Base-by-base conservation (phyloP, 495 filamentous ascomycete genomes). In the Lophiostoma macrostomum region DNA sequence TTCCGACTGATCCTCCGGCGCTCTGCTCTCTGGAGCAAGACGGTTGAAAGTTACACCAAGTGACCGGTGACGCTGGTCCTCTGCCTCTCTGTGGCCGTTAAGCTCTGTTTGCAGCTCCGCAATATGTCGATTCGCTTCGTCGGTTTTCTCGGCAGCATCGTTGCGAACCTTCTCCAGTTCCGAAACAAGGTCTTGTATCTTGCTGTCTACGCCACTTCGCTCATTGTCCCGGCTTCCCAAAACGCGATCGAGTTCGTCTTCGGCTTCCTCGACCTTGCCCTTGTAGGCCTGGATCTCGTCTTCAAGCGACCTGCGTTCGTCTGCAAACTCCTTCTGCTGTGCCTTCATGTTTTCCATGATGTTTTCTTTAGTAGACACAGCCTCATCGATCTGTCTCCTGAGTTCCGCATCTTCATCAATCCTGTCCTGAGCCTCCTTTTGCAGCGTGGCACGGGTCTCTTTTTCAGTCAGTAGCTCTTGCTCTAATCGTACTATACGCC, bases 271-370 rank as follows among this genome's bases (percentile, higher is more conserved):
- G 0, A 88, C 74, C 41, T 83, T 86, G 22, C 81, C 73, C 57
- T 86, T 88, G 46, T 88, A 75, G 23, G 80, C 80, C 46, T 81
- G 82, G 43, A 91, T 79, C 68, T 97, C 90, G 14, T 77, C 71
- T 59, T 95, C 86, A 14, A 96, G 74, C 8, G 79, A 83, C 60
- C 82, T 86, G 20, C 91, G 81, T 67, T 97, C 90, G 45, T 82
- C 82, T 35, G 85, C 76, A 62, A 96, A 96, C 64, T 97, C 91
- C 24, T 82, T 81, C 64, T 95, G 88, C 27, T 89, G 80, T 27
- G 91, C 87, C 61, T 96, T 90, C 66, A 99, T 84, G 63, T 99
- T 99, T 32, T 87, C 86, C 66, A 99, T 81, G 1, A 99, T 79
- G 63, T 99, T 93, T 63, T 87, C 82, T 69, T 99, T 99, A 0